Evolutionary conservation across 345 rosid species (phyloP).

Genomic region (Lepidium didymum): DNA sequence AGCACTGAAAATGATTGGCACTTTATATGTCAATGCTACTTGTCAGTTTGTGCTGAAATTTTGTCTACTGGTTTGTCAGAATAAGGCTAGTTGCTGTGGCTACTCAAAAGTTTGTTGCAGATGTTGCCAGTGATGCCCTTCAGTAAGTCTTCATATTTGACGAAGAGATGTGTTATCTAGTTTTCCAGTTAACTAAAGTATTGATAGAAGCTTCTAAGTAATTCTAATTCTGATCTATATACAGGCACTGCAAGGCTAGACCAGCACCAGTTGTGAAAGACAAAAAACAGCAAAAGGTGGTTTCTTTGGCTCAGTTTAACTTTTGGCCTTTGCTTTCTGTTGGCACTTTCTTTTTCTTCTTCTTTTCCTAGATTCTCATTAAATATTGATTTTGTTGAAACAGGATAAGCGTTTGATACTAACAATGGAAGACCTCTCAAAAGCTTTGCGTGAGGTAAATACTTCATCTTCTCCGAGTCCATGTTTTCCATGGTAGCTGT

Average conservation of each 20-base stretch:
- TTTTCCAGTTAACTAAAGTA: neutral
- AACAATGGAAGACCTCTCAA: constrained; percentile 92
- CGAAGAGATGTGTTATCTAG: neutral
- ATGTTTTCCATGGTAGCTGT: neutral
- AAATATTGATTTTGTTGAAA: neutral
- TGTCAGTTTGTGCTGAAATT: neutral
- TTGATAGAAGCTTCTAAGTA: neutral
- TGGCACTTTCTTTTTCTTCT: neutral
- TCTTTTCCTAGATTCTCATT: neutral
- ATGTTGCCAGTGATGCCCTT: constrained; percentile 88
- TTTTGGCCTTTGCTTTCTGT: neutral
- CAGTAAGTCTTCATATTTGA: constrained; percentile 39
- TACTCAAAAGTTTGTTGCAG: constrained; percentile 91
- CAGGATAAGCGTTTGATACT: constrained; percentile 87
- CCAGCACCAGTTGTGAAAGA: constrained; percentile 78
- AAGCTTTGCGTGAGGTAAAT: constrained; percentile 78
- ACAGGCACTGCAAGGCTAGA: constrained; percentile 94
- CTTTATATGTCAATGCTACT: neutral
- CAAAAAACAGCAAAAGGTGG: constrained; percentile 95
- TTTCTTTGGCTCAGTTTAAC: neutral
- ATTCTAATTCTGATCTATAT: constrained; percentile 6
- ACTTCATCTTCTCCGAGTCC: neutral
- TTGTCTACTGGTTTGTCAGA: constrained; percentile 37
- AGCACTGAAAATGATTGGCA: neutral
- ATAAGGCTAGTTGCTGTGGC: constrained; percentile 90